Evolutionary conservation across 2,329 filamentous ascomycete genomes (phyloP).

Genomic region (Colletotrichum aenigma): DNA sequence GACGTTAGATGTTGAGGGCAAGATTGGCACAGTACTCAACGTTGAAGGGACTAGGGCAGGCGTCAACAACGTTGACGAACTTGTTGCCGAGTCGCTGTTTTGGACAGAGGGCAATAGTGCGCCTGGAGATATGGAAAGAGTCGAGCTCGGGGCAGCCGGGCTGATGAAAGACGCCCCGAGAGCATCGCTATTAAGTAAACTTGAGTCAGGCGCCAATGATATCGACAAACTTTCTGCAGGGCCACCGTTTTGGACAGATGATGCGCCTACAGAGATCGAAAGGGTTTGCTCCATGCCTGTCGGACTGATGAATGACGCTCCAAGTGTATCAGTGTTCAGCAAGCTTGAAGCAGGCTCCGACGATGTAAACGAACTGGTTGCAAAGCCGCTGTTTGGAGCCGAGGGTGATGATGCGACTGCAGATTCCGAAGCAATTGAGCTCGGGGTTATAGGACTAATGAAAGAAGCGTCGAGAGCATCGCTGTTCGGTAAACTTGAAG

Average conservation of each 20-base stretch:
- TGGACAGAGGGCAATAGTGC: neutral
- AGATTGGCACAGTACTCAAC: neutral
- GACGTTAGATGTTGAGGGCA: neutral
- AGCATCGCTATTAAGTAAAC: neutral
- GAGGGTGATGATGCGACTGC: neutral
- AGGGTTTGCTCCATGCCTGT: neutral
- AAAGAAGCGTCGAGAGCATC: neutral
- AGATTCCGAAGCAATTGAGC: neutral
- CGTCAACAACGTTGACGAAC: fast-evolving
- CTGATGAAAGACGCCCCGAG: neutral
- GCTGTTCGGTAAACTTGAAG: fast-evolving
- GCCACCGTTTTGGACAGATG: neutral
- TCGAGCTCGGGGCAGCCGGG: fast-evolving
- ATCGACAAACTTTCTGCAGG: neutral
- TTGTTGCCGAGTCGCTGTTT: neutral
- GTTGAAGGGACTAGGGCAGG: neutral
- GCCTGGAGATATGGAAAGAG: neutral
- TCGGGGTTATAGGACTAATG: neutral
- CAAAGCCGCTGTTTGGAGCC: neutral
- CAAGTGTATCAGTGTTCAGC: neutral
- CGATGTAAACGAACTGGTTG: no score
- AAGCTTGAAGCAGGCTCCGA: neutral
- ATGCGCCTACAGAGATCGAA: neutral
- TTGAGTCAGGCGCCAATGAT: neutral
- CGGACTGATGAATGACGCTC: neutral